phyloP scores from a whole-genome alignment of 352 stramenopile species.

The Phytophthora melonis region DNA sequence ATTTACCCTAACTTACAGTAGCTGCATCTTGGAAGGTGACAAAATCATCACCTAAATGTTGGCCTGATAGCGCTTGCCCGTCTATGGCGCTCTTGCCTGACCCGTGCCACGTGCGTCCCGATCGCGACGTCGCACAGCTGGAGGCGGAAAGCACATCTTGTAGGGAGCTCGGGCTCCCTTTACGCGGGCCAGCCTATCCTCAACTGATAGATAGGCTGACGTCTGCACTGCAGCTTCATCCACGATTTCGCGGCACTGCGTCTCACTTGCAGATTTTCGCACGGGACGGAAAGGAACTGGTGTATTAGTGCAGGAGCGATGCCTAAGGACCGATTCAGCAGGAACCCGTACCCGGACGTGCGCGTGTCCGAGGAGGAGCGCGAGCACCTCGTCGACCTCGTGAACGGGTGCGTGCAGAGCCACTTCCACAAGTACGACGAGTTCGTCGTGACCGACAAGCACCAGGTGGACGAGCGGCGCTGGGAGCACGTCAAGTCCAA shows the following conservation, averaged over 20 bases:
- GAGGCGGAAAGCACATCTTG: background rate
- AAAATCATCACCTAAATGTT: background rate
- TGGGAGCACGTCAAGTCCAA: conserved; percentile 40
- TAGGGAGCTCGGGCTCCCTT: background rate
- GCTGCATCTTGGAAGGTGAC: background rate
- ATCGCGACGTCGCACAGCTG: background rate
- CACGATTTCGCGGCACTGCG: background rate
- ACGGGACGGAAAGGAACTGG: background rate
- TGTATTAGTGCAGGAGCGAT: conserved; percentile 19
- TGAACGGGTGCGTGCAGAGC: conserved; percentile 30
- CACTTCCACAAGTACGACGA: conserved; percentile 38
- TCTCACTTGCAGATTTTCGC: background rate
- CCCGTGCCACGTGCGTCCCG: background rate
- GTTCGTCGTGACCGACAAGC: conserved; percentile 29
- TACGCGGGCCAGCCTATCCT: background rate
- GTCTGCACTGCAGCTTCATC: background rate
- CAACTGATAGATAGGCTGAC: background rate
- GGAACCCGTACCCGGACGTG: conserved; percentile 27
- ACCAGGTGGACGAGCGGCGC: conserved; percentile 20
- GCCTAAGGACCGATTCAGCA: conserved; percentile 38
- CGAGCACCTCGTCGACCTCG: conserved; percentile 24
- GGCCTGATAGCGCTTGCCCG: background rate
- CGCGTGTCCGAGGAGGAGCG: conserved; percentile 12
- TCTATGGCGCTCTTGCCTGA: background rate
- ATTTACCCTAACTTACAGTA: too few species aligned